These are phyloP conservation scores for Scolecobasidium constrictum DNA, from an alignment of 2,329 filamentous ascomycete species.

Conservation along the genomic window DNA sequence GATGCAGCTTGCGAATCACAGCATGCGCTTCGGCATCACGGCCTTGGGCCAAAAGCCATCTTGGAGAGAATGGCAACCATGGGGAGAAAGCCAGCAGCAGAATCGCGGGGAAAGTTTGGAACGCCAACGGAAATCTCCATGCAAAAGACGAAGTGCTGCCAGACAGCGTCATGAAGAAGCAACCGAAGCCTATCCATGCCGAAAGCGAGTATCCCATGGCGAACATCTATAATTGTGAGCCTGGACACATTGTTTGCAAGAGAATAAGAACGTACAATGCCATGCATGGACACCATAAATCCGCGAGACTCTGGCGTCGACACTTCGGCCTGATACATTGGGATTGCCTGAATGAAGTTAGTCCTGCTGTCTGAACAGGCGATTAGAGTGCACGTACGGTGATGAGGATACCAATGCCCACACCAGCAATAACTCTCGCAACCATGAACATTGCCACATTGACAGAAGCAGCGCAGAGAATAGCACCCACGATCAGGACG, in stretches of 20 bases:
- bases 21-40: conserved; percentile 27
- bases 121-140: conserved; percentile 37
- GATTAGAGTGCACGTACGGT: conserved; percentile 13
- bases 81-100: conserved; percentile 27
- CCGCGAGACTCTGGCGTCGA: conserved; percentile 28
- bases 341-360: conserved; percentile 13
- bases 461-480: conserved; percentile 26
- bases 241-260: conserved; percentile 27
- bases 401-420: conserved; percentile 26
- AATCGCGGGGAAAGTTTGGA: conserved; percentile 30
- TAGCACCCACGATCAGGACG: conserved; percentile 28
- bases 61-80: conserved; percentile 31
- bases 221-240: too few species aligned
- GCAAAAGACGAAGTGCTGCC: conserved; percentile 23
- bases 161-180: conserved; percentile 24
- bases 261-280: too few species aligned
- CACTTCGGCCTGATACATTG: conserved; percentile 30
- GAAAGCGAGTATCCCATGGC: conserved; percentile 29
- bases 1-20: conserved; percentile 33
- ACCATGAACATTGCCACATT: conserved; percentile 31
- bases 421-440: conserved; percentile 27
- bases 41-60: conserved; percentile 34
- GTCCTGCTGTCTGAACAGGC: background rate
- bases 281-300: conserved; percentile 21
- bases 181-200: conserved; percentile 31